A percentile compares a stretch with the other conserved stretches of the same genome.
Evolutionary conservation across 805 yeast species (phyloP).

Genomic region (Yamadazyma sp.): DNA sequence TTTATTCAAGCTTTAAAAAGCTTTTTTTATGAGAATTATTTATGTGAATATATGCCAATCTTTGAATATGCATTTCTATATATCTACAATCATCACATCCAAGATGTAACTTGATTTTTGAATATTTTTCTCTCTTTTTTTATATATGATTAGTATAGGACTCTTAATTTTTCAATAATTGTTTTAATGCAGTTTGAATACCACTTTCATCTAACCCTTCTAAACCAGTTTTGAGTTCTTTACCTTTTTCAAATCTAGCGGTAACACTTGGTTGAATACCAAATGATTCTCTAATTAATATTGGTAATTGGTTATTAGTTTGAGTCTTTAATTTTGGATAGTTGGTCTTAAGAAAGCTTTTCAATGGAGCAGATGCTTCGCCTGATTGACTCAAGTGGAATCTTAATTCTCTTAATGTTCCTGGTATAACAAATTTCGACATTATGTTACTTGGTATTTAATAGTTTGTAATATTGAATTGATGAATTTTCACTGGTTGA

Average conservation of each 20-base stretch:
- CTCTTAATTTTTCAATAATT: slow-evolving; percentile 29
- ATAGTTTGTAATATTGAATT: slow-evolving; percentile 1
- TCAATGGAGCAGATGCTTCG: slow-evolving; percentile 63
- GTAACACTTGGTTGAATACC: slow-evolving; percentile 72
- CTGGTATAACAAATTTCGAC: slow-evolving; percentile 46
- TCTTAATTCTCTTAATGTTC: slow-evolving; percentile 71
- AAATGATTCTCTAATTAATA: slow-evolving; percentile 72
- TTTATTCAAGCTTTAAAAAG: too few species aligned
- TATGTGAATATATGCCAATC: too few species aligned
- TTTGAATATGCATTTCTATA: too few species aligned
- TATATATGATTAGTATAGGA: not conserved
- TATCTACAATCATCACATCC: too few species aligned
- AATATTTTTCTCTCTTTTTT: too few species aligned
- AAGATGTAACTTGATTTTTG: too few species aligned
- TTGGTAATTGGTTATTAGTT: slow-evolving; percentile 63
- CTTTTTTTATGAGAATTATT: too few species aligned
- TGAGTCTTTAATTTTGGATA: slow-evolving; percentile 61
- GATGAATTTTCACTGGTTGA: slow-evolving; percentile 8
- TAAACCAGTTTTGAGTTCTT: slow-evolving; percentile 47
- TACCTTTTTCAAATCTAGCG: slow-evolving; percentile 65
- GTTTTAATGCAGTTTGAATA: slow-evolving; percentile 38
- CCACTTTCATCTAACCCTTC: slow-evolving; percentile 47
- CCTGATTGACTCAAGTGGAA: slow-evolving; percentile 80
- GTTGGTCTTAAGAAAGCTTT: slow-evolving; percentile 58
- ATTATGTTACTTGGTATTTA: slow-evolving; percentile 14